These are phyloP conservation scores for Fagus crenata DNA, from an alignment of 306 rosid species.

Conservation along the genomic window DNA sequence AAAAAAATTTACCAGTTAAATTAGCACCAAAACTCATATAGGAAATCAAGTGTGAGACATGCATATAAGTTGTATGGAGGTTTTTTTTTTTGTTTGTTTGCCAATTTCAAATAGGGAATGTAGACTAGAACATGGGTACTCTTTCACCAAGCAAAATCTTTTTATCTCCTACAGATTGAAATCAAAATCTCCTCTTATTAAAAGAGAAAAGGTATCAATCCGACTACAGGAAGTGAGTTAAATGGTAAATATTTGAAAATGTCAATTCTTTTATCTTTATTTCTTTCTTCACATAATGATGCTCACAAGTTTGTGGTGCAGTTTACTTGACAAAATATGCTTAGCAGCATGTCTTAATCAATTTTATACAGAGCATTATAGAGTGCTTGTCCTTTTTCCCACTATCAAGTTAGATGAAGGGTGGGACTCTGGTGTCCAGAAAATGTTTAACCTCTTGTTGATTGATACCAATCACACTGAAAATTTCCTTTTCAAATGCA, in stretches of 20 bases:
- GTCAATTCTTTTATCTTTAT: too few relatives aligned
- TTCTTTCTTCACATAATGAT: background rate
- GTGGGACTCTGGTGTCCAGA: background rate
- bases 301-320: background rate
- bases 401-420: background rate
- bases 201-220: too few relatives aligned
- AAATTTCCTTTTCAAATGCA: too few relatives aligned
- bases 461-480: background rate
- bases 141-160: too few relatives aligned
- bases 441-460: background rate
- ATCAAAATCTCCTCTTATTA: too few relatives aligned
- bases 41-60: too few relatives aligned
- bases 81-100: background rate
- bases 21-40: too few relatives aligned
- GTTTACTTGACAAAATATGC: background rate
- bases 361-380: background rate
- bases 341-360: background rate
- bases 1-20: too few relatives aligned
- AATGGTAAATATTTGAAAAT: too few relatives aligned
- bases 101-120: conserved; percentile 13
- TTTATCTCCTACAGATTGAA: too few relatives aligned
- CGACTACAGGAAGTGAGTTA: too few relatives aligned
- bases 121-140: background rate
- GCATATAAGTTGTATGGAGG: background rate
- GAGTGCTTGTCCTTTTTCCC: background rate